Evolutionary conservation across 2,329 filamentous ascomycete genomes (phyloP).

Genomic region (Penicillium verrucosum): DNA sequence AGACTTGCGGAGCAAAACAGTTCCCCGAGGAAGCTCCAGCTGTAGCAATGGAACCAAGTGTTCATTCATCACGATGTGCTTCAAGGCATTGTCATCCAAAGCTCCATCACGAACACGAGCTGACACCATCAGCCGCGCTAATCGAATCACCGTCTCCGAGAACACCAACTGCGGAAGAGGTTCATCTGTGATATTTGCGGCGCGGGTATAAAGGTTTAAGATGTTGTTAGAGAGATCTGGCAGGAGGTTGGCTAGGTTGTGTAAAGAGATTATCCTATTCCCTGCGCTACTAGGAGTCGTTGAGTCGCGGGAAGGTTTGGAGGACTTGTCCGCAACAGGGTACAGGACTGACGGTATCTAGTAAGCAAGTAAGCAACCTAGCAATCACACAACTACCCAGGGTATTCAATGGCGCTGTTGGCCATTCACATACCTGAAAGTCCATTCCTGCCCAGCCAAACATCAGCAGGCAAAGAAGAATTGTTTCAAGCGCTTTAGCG

Average conservation of each 20-base stretch:
- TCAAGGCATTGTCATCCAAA: constrained; percentile 50
- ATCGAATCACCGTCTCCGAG: constrained; percentile 56
- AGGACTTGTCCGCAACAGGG: constrained; percentile 49
- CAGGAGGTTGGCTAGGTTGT: constrained; percentile 52
- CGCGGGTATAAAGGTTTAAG: constrained; percentile 54
- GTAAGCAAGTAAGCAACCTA: neutral
- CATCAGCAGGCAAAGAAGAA: constrained; percentile 76
- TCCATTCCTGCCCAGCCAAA: constrained; percentile 80
- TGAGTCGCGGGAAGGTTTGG: constrained; percentile 42
- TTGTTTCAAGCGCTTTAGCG: constrained; percentile 87
- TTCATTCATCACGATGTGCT: constrained; percentile 58
- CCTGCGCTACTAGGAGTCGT: constrained; percentile 45
- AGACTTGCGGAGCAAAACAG: constrained; percentile 53
- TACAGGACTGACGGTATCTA: constrained; percentile 55
- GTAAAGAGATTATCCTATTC: constrained; percentile 45
- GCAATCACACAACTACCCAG: neutral
- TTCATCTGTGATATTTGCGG: constrained; percentile 52
- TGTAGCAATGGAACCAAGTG: constrained; percentile 37
- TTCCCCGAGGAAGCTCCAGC: constrained; percentile 36
- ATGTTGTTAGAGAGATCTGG: constrained; percentile 58
- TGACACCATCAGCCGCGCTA: constrained; percentile 52
- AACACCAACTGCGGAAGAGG: constrained; percentile 53
- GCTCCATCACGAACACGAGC: constrained; percentile 51
- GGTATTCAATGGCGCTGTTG: neutral
- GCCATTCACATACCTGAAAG: constrained; percentile 52